These are phyloP conservation scores for Stemphylium vesicarium DNA, from an alignment of 2,329 filamentous ascomycete species.

Conservation along the genomic window DNA sequence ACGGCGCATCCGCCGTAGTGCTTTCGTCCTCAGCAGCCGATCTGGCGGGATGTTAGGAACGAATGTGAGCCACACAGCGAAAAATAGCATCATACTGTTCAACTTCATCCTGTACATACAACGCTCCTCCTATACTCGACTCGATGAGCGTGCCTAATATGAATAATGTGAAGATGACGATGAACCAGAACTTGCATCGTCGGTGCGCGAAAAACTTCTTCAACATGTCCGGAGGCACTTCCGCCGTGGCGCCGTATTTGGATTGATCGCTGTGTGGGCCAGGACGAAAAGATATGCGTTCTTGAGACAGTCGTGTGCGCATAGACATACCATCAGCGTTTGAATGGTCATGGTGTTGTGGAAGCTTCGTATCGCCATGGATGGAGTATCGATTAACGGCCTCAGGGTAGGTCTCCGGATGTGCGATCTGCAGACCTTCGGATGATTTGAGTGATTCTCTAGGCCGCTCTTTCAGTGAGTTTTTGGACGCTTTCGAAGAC, in stretches of 20 bases:
- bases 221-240: conserved; percentile 4
- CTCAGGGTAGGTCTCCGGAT: conserved; percentile 7
- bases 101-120: conserved; percentile 8
- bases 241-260: not conserved
- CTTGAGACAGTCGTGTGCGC: not conserved
- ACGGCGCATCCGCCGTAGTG: not conserved
- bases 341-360: not conserved
- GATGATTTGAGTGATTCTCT: not conserved
- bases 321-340: not conserved
- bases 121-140: conserved; percentile 2
- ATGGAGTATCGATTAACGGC: conserved; percentile 1
- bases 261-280: not conserved
- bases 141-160: not conserved
- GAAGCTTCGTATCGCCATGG: conserved; percentile 7
- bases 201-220: conserved; percentile 7
- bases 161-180: not conserved
- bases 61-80: not conserved
- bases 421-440: conserved; percentile 10
- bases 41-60: not conserved
- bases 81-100: not conserved
- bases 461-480: not conserved
- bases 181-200: conserved; percentile 2
- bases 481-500: not conserved
- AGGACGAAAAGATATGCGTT: not conserved
- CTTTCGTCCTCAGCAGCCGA: not conserved